Conservation (phyloP, 2,329 filamentous ascomycete genomes). For the Simplicillium sp. region DNA sequence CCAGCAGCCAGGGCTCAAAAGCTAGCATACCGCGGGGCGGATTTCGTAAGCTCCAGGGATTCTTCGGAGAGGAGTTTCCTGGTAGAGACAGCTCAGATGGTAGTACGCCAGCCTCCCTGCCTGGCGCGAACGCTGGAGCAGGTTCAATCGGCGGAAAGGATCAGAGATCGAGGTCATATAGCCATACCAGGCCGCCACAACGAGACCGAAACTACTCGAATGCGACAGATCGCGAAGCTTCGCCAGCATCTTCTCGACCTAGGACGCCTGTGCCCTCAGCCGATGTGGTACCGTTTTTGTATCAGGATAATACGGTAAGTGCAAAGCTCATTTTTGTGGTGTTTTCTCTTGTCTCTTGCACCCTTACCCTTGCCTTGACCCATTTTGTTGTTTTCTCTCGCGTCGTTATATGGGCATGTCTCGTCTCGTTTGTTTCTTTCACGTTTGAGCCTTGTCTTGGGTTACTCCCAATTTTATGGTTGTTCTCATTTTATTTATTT, state of each 20-base stretch:
- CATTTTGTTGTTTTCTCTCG: neutral
- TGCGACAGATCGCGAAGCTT: constrained; percentile 62
- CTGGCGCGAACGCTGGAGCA: constrained; percentile 9
- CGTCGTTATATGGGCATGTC: neutral
- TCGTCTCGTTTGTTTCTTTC: too few relatives aligned
- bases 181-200: constrained; percentile 43
- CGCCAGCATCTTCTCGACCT: constrained; percentile 67
- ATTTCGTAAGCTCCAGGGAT: constrained; percentile 76
- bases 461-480: too few relatives aligned
- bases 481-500: too few relatives aligned
- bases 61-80: constrained; percentile 86
- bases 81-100: constrained; percentile 66
- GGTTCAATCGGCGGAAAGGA: constrained; percentile 33
- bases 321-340: constrained; percentile 27
- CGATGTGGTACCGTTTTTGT: constrained; percentile 96
- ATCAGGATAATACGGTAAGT: constrained; percentile 64
- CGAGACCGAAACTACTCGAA: constrained; percentile 77
- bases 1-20: constrained; percentile 78
- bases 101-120: constrained; percentile 42
- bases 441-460: too few relatives aligned
- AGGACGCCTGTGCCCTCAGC: constrained; percentile 80
- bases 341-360: constrained; percentile 12
- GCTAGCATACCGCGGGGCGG: constrained; percentile 60
- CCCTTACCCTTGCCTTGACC: neutral
- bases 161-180: constrained; percentile 54